These are phyloP conservation scores for Glonium stellatum DNA, from an alignment of 495 filamentous ascomycete genomes.

Conservation along the genomic window DNA sequence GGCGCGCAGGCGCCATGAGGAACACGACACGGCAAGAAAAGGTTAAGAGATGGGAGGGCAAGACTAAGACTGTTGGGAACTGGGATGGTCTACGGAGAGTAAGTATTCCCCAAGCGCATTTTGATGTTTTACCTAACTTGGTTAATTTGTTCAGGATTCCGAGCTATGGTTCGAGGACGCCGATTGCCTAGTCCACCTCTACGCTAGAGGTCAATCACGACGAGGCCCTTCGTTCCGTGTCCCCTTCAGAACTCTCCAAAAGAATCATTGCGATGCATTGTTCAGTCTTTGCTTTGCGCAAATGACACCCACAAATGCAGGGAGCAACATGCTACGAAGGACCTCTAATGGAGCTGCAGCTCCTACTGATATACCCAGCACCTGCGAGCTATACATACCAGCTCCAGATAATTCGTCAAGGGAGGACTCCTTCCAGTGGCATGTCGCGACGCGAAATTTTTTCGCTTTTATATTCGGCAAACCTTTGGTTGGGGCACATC, in stretches of 20 bases:
- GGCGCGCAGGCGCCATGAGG: slow-evolving; percentile 5
- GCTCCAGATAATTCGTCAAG: slow-evolving; percentile 45
- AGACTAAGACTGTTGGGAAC: slow-evolving; percentile 38
- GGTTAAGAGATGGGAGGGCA: slow-evolving; percentile 51
- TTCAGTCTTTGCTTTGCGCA: slow-evolving; percentile 44
- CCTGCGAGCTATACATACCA: slow-evolving; percentile 56
- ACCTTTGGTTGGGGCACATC: slow-evolving; percentile 52
- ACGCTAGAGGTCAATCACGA: slow-evolving; percentile 51
- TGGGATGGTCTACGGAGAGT: slow-evolving; percentile 53
- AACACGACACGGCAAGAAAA: slow-evolving; percentile 16
- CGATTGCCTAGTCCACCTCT: slow-evolving; percentile 57
- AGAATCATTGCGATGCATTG: slow-evolving; percentile 47
- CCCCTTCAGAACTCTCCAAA: slow-evolving; percentile 43
- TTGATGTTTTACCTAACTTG: not conserved
- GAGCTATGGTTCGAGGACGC: slow-evolving; percentile 58
- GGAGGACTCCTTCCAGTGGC: slow-evolving; percentile 48
- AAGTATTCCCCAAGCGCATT: slow-evolving; percentile 13
- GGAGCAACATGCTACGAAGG: slow-evolving; percentile 8
- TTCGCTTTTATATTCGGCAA: slow-evolving; percentile 57
- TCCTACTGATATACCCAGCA: slow-evolving; percentile 17
- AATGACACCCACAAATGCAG: slow-evolving; percentile 21
- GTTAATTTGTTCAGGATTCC: slow-evolving; percentile 42
- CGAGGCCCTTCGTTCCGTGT: slow-evolving; percentile 56
- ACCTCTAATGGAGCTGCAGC: slow-evolving; percentile 14
- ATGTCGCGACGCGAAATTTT: slow-evolving; percentile 60